Conservation (phyloP, 208 protist genomes). For the Vickermania spadyakhi region DNA sequence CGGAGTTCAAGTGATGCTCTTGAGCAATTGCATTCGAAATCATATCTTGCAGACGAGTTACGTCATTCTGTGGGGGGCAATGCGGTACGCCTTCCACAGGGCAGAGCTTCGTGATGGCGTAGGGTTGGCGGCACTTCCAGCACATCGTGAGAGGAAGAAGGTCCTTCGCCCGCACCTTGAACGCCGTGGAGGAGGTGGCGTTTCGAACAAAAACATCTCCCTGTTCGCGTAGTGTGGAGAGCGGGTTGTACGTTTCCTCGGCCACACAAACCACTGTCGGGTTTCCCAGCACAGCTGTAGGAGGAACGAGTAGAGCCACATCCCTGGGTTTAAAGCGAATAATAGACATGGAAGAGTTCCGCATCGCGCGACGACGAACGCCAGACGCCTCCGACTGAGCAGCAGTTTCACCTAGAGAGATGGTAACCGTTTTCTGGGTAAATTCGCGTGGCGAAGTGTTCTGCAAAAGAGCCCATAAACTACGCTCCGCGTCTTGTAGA, state of each 20-base stretch:
- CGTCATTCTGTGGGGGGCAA: conserved; percentile 19
- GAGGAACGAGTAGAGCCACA: background rate
- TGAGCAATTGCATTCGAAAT: background rate
- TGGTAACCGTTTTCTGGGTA: conserved; percentile 12
- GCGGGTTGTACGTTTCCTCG: background rate
- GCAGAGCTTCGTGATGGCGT: conserved; percentile 19
- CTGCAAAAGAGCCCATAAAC: conserved; percentile 25
- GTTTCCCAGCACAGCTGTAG: background rate
- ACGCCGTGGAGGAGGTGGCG: conserved; percentile 6
- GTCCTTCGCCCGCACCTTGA: conserved; percentile 17
- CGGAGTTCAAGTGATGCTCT: background rate
- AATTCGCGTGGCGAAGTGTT: conserved; percentile 18
- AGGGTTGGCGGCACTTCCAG: conserved; percentile 21
- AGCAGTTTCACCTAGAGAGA: conserved; percentile 19
- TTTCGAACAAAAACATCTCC: background rate
- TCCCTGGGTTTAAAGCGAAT: no score
- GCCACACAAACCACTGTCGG: background rate
- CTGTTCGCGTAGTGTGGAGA: background rate
- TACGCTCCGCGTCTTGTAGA: conserved; percentile 29
- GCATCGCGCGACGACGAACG: background rate
- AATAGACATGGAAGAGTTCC: no score
- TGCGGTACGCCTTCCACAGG: conserved; percentile 13
- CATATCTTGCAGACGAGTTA: conserved; percentile 11
- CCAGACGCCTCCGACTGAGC: background rate
- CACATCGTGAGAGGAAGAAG: conserved; percentile 45